Base-by-base conservation (phyloP, 345 rosid species). In the Xanthoceras sorbifolium region DNA sequence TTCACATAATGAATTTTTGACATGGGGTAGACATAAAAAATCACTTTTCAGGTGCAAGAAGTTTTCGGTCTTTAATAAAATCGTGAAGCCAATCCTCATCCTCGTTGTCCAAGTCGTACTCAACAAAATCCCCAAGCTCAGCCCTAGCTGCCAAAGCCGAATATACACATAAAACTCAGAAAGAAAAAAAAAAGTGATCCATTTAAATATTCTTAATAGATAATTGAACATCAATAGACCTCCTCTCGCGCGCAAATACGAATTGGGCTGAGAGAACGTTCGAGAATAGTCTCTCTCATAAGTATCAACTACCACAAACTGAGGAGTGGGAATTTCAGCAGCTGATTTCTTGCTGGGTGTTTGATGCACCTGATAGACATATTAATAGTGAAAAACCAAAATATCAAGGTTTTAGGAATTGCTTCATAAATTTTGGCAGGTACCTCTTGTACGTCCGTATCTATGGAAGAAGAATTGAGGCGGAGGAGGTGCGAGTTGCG, bases 91-190 rank as follows among this genome's bases (percentile, higher is more conserved):
- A 96, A 77, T 91, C 97, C 82, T 93, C 99, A 82, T 96, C 99
- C 78, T 96, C 99, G 79, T 96, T 96, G 82, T 94, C 99, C 71
- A 96, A 82, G 87, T 96, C 98, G 79, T 94, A 96, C 87, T 96
- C 99, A 71, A 96, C 90, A 87, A 96, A 96, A 31, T 96, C 98
- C 55, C 97, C 99, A 82, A 96, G 85, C 90, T 94, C 99, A 32
- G 99, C 92, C 79, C 99, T 86, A 71, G 97, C 99, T 94, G 84
- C 87, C 84, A 76, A 82, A 6, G 61, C 22, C 69, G 64, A 78
- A 38, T 63, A 20, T n/a, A 38, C 10, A 71, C 20, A 26, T 50
- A 61, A 23, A 29, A 8, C 15, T 26, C 22, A 44, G 22, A 64
- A n/a, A n/a, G n/a, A n/a, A n/a, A n/a, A n/a, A n/a, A 76, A 22